These are phyloP conservation scores for Tritrichomonas musculus DNA, from an alignment of 208 protist species.

Conservation along the genomic window DNA sequence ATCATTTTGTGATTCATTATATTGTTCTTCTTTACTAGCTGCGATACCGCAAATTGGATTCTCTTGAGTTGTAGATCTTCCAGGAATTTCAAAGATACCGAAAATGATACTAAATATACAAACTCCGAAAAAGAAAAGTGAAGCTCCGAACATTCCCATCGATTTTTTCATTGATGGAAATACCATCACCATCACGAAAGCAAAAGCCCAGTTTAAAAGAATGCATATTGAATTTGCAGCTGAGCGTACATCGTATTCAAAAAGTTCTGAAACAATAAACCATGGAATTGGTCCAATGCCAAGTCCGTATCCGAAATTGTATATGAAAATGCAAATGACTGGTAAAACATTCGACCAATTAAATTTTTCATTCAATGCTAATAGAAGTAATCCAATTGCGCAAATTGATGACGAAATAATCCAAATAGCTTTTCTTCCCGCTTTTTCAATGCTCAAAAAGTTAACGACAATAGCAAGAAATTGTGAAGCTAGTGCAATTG, in stretches of 20 bases:
- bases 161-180: too few relatives aligned
- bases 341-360: background rate
- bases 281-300: background rate
- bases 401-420: background rate
- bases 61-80: too few relatives aligned
- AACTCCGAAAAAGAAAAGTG: too few relatives aligned
- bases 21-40: too few relatives aligned
- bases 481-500: background rate
- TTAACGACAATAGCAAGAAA: background rate
- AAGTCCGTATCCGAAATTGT: background rate
- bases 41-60: too few relatives aligned
- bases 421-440: background rate
- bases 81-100: too few relatives aligned
- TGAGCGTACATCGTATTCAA: background rate
- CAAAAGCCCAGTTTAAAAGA: too few relatives aligned
- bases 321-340: background rate
- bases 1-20: too few relatives aligned
- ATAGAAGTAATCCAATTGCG: background rate
- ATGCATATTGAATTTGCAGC: too few relatives aligned
- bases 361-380: background rate
- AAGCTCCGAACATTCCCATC: too few relatives aligned
- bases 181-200: too few relatives aligned
- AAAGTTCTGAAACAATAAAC: background rate
- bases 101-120: too few relatives aligned
- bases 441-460: background rate